Percentiles rank a stretch among this genome's conserved stretches.
Evolutionary conservation across 495 filamentous ascomycete species (phyloP).

Genomic region (Xylaria castorea): DNA sequence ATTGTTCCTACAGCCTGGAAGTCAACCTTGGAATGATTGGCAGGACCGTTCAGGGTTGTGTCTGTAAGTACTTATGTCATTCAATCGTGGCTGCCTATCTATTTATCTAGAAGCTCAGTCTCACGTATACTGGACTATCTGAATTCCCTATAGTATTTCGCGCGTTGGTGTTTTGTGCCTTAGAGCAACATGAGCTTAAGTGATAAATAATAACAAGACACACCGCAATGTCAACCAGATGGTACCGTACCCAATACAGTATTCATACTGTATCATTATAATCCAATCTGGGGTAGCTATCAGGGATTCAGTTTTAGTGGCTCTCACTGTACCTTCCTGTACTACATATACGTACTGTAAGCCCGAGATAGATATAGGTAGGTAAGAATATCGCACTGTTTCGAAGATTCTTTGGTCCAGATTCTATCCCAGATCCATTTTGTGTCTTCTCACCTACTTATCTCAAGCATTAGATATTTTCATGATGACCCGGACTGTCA

Average conservation of each 20-base stretch:
- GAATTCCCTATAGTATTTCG: too few species aligned
- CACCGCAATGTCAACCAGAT: not conserved
- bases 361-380: not conserved
- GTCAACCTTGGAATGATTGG: not conserved
- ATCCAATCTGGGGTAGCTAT: not conserved
- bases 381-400: not conserved
- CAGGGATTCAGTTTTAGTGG: not conserved
- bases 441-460: not conserved
- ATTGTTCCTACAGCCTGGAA: constrained; percentile 2
- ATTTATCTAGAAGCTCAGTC: not conserved
- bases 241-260: not conserved
- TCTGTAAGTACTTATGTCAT: not conserved
- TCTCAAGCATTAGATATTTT: not conserved
- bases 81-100: not conserved
- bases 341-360: too few species aligned
- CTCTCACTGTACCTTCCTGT: not conserved
- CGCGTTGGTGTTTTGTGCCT: not conserved
- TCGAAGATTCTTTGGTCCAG: not conserved
- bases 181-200: not conserved
- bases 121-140: not conserved
- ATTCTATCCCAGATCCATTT: not conserved
- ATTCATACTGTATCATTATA: not conserved
- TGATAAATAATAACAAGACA: not conserved
- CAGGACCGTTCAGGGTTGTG: not conserved
- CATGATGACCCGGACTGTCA: not conserved